Evolutionary conservation across 208 protist genomes (phyloP), one percentile per base, ranked within the genome.

Genomic region (Trypanosoma avium): DNA sequence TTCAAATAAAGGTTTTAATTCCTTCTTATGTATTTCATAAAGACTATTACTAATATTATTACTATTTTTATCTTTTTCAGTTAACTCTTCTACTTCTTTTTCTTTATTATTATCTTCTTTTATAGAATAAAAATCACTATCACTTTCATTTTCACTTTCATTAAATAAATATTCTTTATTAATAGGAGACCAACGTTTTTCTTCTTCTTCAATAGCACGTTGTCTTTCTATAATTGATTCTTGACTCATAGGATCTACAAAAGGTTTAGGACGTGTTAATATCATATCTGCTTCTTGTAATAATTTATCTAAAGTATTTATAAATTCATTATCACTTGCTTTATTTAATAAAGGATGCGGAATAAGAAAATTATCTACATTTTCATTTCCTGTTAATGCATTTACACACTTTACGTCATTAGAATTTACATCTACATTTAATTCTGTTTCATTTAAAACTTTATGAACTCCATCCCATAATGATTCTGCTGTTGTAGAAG

Each of bases 1-100:
- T 0, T 76, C 79, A 73, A 78, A 92, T 10, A 92, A 70, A 26
- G 30, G 56, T 9, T 38, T 49, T 26, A 29, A 7, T 26, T 58
- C 70, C 7, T 8, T 46, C 19, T 49, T 22, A 8, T n/a, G n/a
- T n/a, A n/a, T n/a, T n/a, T n/a, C n/a, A n/a, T n/a, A n/a, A n/a
- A n/a, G n/a, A n/a, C n/a, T n/a, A n/a, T n/a, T n/a, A n/a, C n/a
- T n/a, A n/a, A n/a, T n/a, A n/a, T n/a, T n/a, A 26, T 3, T 21
- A 32, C 6, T 55, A 5, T 32, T 30, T 47, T 27, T 29, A 59
- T 47, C 47, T 63, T 57, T 17, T 15, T 24, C 27, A 4, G 33
- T 47, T 47, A 27, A 26, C 15, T 55, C 30, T n/a, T 52, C 52
- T 29, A 54, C 49, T 17, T 64, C 21, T 52, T 21, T 42, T n/a